These are phyloP conservation scores for Citrus trifoliata DNA, from an alignment of 345 rosid genomes.

Conservation along the genomic window DNA sequence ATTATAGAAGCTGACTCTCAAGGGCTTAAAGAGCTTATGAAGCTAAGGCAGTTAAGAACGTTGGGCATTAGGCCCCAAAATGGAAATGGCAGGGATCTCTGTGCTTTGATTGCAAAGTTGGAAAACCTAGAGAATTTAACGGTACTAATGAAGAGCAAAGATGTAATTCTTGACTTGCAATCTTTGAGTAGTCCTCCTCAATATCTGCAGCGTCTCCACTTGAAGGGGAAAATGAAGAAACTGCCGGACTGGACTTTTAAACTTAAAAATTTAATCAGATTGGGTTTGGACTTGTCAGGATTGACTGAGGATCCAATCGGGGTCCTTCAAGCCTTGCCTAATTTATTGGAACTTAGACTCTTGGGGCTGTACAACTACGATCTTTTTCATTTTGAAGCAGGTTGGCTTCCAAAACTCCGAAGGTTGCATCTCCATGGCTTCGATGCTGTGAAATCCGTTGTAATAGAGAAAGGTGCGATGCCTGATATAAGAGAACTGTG, in stretches of 20 bases:
- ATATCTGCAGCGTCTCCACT: too few species aligned
- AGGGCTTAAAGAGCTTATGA: background rate
- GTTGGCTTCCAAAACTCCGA: background rate
- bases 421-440: background rate
- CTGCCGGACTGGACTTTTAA: constrained; percentile 4
- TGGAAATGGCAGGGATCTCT: background rate
- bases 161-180: constrained; percentile 3
- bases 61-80: constrained; percentile 2
- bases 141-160: background rate
- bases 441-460: background rate
- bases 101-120: constrained; percentile 8
- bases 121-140: background rate
- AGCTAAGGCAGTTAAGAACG: background rate
- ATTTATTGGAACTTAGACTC: constrained; percentile 1
- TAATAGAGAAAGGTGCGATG: background rate
- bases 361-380: background rate
- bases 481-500: accelerated
- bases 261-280: background rate
- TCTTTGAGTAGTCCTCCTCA: background rate
- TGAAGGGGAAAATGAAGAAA: background rate
- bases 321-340: background rate
- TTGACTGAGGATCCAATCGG: background rate
- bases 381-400: background rate
- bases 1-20: too few species aligned
- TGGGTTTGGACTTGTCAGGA: background rate